Evolutionary conservation across 495 filamentous ascomycete species (phyloP), one percentile per base, ranked within the genome.

Genomic region (Pseudomonodictys pantanalensis): DNA sequence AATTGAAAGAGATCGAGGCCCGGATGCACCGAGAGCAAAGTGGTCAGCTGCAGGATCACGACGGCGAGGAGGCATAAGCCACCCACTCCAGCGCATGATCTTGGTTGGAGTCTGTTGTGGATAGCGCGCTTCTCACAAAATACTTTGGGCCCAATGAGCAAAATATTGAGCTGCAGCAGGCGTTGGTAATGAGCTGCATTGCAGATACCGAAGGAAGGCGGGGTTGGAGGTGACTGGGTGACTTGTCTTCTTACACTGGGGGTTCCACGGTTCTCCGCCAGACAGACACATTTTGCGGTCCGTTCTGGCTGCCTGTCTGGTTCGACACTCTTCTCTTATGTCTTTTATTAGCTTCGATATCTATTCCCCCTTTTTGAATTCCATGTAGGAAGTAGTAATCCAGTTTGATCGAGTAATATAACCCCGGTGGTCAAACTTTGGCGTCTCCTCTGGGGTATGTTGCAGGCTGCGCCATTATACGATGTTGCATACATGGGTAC

Each of bases 1-100:
- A 98, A 77, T 83, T 98, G 65, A 89, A 91, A 76, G 93, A 98
- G 79, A 96, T 97, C 70, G 87, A 90, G 75, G 85, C 84, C 52
- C 79, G 87, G 62, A 90, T 90, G 87, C 79, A 83, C 56, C 79
- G 86, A 68, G 86, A 88, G 71, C 60, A 83, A 65, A 84, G 79
- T 75, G 47, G 60, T 18, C 56, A 60, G 32, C 49, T 64, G 51
- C 55, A 28, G 20, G 60, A 64, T 24, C 46, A 67, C 23, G 24
- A 55, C 20, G 56, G 42, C 5, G 60, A 65, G 6, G 54, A 59
- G 29, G 65, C 60, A 43, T 68, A 53, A 56, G 45, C 39, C 23
- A 24, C 12, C 8, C 17, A 8, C 50, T 56, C 23, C 12, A 20
- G n/a, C 18, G 39, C 8, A 54, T 20, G 44, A 29, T 41, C 15